phyloP scores from a whole-genome alignment of 176 grass and related monocot species.

The Elaeis guineensis region DNA sequence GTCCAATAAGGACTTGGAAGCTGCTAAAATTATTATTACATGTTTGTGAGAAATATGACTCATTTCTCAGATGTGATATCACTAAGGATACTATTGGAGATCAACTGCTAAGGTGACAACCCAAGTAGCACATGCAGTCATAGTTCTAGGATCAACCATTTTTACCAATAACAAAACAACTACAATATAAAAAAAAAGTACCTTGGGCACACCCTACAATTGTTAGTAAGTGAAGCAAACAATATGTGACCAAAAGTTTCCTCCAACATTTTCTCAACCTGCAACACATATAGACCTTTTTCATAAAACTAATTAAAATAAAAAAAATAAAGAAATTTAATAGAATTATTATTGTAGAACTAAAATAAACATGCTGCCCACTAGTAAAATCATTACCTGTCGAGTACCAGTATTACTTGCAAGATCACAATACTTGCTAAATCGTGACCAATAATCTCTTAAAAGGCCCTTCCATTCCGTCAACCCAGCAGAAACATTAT shows the following conservation, averaged over 20 bases:
- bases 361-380: not conserved
- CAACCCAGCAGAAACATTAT: slow-evolving; percentile 86
- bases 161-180: slow-evolving; percentile 10
- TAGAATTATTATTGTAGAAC: not conserved
- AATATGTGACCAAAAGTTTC: slow-evolving; percentile 66
- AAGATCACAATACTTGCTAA: slow-evolving; percentile 71
- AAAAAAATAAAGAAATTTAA: not conserved
- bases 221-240: slow-evolving; percentile 47
- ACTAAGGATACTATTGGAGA: too few species aligned
- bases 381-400: slow-evolving; percentile 43
- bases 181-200: slow-evolving; percentile 16
- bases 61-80: too few species aligned
- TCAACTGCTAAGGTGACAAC: too few species aligned
- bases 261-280: slow-evolving; percentile 91
- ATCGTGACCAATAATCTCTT: slow-evolving; percentile 78
- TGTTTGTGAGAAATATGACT: too few species aligned
- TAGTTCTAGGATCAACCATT: not conserved
- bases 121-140: too few species aligned
- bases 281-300: slow-evolving; percentile 16
- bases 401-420: slow-evolving; percentile 45
- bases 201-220: slow-evolving; percentile 77
- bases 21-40: too few species aligned
- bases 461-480: slow-evolving; percentile 92
- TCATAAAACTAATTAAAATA: not conserved
- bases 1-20: too few species aligned